A percentile compares a stretch with the other conserved stretches of the same genome.
Evolutionary conservation across 2,329 filamentous ascomycete species (phyloP).

Genomic region (Hymenoscyphus infarciens): DNA sequence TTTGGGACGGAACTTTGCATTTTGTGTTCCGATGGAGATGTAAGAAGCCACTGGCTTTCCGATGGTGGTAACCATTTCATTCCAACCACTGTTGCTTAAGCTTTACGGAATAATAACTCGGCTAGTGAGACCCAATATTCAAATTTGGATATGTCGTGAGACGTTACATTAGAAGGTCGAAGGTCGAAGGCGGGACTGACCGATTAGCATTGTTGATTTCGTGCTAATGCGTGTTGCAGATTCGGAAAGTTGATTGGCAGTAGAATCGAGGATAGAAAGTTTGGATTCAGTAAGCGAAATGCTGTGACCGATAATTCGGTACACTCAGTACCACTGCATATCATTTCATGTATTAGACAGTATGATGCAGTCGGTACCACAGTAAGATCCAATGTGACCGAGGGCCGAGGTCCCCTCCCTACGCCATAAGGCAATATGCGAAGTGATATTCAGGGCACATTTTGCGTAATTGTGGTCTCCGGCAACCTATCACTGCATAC

Average conservation of each 20-base stretch:
- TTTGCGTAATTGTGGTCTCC: background rate
- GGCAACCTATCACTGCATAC: background rate
- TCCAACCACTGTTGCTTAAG: background rate
- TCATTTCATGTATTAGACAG: background rate
- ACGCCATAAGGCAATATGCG: background rate
- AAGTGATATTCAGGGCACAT: background rate
- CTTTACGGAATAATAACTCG: constrained; percentile 1
- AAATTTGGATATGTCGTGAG: background rate
- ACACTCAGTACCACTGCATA: background rate
- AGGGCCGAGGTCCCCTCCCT: background rate
- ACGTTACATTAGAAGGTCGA: background rate
- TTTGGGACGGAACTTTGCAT: constrained; percentile 1
- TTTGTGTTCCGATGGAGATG: background rate
- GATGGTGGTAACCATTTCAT: background rate
- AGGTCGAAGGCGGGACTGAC: background rate
- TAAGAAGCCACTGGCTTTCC: background rate
- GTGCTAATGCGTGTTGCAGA: background rate
- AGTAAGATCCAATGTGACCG: background rate
- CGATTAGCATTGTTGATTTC: background rate
- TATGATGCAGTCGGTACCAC: background rate
- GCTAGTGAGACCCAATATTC: background rate
- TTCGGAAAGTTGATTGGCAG: background rate
- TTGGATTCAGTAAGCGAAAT: background rate
- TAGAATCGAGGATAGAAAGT: background rate
- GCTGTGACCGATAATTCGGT: background rate